Base-by-base conservation (phyloP, 371 early-diverging fungal genomes). In the Mucor circinelloides region DNA sequence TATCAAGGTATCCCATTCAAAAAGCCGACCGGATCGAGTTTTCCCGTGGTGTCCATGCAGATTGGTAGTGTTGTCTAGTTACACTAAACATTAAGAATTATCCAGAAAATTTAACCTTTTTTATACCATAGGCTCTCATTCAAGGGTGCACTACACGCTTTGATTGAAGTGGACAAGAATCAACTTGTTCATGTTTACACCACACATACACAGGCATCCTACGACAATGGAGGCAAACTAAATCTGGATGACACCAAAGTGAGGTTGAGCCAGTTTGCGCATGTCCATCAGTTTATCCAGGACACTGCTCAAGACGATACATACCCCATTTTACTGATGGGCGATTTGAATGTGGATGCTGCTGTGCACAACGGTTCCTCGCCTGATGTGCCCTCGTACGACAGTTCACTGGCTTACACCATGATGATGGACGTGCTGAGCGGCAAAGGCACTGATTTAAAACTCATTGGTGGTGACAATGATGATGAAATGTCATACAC, bases 151-250 rank as follows among this genome's bases (percentile, higher is more conserved):
- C 67, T 94, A 13, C 92, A 94, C 74, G 93, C 92, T 10, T 82
- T 86, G 42, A 79, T 95, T 28, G 75, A 78, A 6, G 42, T 93
- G 31, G 69, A 83, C 50, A 55, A 77, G 21, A 69, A 63, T 0
- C 75, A 75, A n/a, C 66, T 78, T 55, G 58, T 93, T 30, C 90
- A 94, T 70, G 59, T 94, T 19, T 93, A 95, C 72, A 92, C 87
- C 19, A 94, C 93, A 12, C 94, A 95, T 74, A 89, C 93, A 8
- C 95, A 95, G 75, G 89, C 91, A 15, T 89, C 91, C 12, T 89
- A 92, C 62, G 77, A 75, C 34, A 78, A 69, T 6, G 77, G 64
- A 1, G 75, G 75, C 6, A 67, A 72, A 44, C 68, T 85, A 6
- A 85, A 74, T 28, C 78, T 81, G 59, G 81, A 81, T 23, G 88